Evolutionary conservation across 176 grass and related monocot genomes (phyloP), one percentile per base, ranked within the genome.

Genomic region (Tillandsia leiboldiana): DNA sequence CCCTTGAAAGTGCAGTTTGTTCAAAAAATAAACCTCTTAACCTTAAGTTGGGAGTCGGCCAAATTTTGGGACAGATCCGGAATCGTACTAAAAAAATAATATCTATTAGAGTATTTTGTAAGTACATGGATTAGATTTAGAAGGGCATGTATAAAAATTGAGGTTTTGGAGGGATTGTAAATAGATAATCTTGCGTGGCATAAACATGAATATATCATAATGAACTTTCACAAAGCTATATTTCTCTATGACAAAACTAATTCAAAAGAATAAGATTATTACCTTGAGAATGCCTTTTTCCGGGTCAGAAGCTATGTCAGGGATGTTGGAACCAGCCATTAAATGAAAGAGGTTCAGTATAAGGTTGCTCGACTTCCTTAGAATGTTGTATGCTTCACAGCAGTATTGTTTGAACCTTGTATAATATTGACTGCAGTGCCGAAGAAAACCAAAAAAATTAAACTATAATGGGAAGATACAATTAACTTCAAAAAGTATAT

Each of bases 371-470:
- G 83, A 93, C 58, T 99, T 99, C 67, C 94, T 82, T 53, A 99
- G 66, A 70, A 99, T 99, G 63, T 99, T 99, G 75, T 99, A 99
- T 64, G 94, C 90, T 85, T 99, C 94, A 0, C 94, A 99, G 67
- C 94, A 99, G 71, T 99, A 99, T 20, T 90, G 93, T 78, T 99
- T 99, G 82, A 99, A 99, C 78, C 87, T 93, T 0, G 90, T 84
- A 63, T 99, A 99, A 74, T 93, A 93, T 83, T 86, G 94, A 69
- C 94, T 99, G 82, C 74, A 93, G 84, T n/a, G 33, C 17, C n/a
- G 10, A 61, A 20, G 48, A 9, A 72, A 70, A 77, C 9, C 62
- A 20, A 52, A 65, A 51, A 65, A 81, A 26, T 22, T 9, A 18
- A 8, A 59, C 56, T 5, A 57, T 15, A 17, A 23, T 61, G 20